Base-by-base conservation (phyloP, 2,329 filamentous ascomycete genomes). In the Diplocarpon mali region DNA sequence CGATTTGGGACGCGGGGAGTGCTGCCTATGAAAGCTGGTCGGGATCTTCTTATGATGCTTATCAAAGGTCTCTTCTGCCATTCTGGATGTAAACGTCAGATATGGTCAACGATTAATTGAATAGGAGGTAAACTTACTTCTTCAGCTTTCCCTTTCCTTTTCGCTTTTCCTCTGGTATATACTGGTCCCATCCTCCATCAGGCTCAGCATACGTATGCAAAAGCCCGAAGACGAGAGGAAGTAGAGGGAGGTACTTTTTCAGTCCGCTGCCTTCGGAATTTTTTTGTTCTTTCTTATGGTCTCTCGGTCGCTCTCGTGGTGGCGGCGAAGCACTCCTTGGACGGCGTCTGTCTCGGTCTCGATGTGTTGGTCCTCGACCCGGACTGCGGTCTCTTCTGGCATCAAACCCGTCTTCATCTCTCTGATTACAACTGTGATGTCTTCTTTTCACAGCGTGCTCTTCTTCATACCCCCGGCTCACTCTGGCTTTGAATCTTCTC, bases 161-260 rank as follows among this genome's bases (percentile, higher is more conserved):
- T 2, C 35, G 31, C 17, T 46, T 42, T 5, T 47, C 44, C 7
- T 42, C 38, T 12, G 35, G 20, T 11, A 38, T 43, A 29, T 44
- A 52, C 32, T 54, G 43, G 2, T 46, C 38, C 50, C 52, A 53
- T 16, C 50, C 52, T 5, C 48, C 50, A 10, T 48, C 38, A 1
- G 48, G 52, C 20, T 54, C 48, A 9, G 45, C 35, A 5, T 46
- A 27, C 15, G 44, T 38, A 20, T 49, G 14, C 27, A 50, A 35
- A 5, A 43, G 35, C 32, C 38, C 24, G 3, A 50, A 36, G 1
- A 40, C 45, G 6, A 51, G 36, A n/a, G 42, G 44, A 29, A 49
- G 13, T 4, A 51, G 38, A 10, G 44, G 38, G 9, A 46, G 28
- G 35, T 46, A 46, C 28, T 50, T 41, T 35, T 16, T 27, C 12